Percentiles rank a stretch among this genome's conserved stretches.
These are phyloP conservation scores for Daucus carota DNA, from an alignment of 129 eudicot genomes.

Conservation along the genomic window DNA sequence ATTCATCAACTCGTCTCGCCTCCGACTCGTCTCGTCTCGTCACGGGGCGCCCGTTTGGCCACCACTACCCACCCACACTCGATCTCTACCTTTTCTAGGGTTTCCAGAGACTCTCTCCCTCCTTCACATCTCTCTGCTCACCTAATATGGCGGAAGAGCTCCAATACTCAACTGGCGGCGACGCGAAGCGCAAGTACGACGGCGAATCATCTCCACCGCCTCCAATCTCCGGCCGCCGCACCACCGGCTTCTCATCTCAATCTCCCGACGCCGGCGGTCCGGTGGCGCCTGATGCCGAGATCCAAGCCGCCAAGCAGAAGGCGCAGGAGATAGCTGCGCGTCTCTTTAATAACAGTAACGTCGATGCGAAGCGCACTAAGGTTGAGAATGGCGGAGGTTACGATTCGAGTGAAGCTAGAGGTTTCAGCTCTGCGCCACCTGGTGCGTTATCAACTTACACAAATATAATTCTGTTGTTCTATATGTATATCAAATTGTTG, in stretches of 20 bases:
- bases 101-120: constrained; percentile 21
- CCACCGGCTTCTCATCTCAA: constrained; percentile 67
- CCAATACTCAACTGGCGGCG: constrained; percentile 42
- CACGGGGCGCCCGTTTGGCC: too few species aligned
- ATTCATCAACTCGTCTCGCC: too few species aligned
- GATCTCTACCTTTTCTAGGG: constrained; percentile 31
- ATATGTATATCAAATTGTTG: not conserved
- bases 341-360: constrained; percentile 26
- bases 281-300: constrained; percentile 41
- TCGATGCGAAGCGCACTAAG: constrained; percentile 78
- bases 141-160: constrained; percentile 69
- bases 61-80: not conserved
- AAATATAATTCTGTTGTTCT: not conserved
- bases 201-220: constrained; percentile 48
- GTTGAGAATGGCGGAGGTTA: constrained; percentile 61
- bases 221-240: constrained; percentile 31
- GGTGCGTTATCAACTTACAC: constrained; percentile 22
- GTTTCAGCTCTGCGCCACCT: constrained; percentile 34
- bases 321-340: constrained; percentile 75
- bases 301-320: constrained; percentile 60
- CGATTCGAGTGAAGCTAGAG: constrained; percentile 37
- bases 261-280: constrained; percentile 45
- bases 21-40: too few species aligned
- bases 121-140: not conserved
- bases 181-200: constrained; percentile 81